A percentile compares a stretch with the other conserved stretches of the same genome.
Evolutionary conservation across 2,329 filamentous ascomycete genomes (phyloP).

Genomic region (Hypoxylon sp.): DNA sequence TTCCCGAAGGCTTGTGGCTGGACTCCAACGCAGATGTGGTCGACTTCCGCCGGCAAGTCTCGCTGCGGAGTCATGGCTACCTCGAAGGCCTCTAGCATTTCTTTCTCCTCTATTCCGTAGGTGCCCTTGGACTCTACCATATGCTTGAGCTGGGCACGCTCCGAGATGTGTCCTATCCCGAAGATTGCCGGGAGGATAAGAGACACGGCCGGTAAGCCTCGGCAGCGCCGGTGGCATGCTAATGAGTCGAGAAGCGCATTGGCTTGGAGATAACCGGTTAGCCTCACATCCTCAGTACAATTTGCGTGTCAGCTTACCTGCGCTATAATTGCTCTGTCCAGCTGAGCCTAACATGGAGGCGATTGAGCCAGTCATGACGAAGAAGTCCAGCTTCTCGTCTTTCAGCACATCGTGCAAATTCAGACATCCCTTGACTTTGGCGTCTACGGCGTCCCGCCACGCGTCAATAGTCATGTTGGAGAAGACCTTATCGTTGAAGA

Average conservation of each 20-base stretch:
- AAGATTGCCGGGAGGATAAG: slow-evolving; percentile 1
- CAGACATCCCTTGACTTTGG: background rate
- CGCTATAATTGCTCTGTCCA: background rate
- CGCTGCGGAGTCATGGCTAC: background rate
- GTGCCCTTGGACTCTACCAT: background rate
- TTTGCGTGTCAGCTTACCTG: background rate
- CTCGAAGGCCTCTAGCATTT: background rate
- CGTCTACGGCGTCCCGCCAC: background rate
- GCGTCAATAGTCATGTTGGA: background rate
- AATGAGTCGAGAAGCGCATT: background rate
- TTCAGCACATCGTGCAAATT: background rate
- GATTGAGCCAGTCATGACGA: background rate
- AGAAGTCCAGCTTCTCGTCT: background rate
- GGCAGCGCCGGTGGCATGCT: background rate
- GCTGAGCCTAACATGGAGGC: background rate
- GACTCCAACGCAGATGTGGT: background rate
- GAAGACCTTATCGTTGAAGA: background rate
- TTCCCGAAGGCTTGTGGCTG: background rate
- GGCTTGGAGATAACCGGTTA: background rate
- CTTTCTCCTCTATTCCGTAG: background rate
- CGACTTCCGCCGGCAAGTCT: background rate
- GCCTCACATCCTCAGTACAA: too few relatives aligned
- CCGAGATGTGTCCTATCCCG: background rate
- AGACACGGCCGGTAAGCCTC: background rate
- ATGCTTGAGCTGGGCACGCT: background rate